Conservation (phyloP, 495 filamentous ascomycete species). For the Penicillium fimorum region DNA sequence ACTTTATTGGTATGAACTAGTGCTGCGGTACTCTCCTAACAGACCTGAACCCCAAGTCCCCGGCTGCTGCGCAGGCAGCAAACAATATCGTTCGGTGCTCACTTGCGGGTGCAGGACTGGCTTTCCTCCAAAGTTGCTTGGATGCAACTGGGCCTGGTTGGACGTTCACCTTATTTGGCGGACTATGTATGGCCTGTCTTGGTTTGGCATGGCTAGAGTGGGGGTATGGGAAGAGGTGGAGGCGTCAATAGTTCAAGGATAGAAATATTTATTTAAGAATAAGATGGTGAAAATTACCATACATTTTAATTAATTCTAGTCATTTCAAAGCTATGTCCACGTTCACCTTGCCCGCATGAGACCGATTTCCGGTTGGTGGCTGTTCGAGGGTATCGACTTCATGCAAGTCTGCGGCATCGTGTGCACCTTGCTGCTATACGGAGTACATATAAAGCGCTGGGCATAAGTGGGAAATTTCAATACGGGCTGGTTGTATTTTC, state of each 20-base stretch:
- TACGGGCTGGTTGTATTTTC: too few species aligned
- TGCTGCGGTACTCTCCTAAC: background rate
- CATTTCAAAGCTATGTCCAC: too few species aligned
- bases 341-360: too few species aligned
- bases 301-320: too few species aligned
- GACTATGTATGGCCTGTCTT: background rate
- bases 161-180: background rate
- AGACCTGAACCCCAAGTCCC: background rate
- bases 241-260: background rate
- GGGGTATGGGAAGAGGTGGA: background rate
- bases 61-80: background rate
- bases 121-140: background rate
- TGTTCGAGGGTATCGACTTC: too few species aligned
- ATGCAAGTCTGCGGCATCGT: too few species aligned
- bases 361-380: too few species aligned
- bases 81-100: background rate
- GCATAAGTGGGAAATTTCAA: too few species aligned
- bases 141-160: background rate
- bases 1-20: background rate
- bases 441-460: too few species aligned
- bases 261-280: background rate
- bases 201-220: background rate
- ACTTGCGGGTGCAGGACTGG: background rate
- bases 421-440: too few species aligned
- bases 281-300: too few species aligned